A percentile compares a stretch with the other conserved stretches of the same genome.
These are phyloP conservation scores for Microcyclospora pomicola DNA, from an alignment of 2,329 filamentous ascomycete genomes.

Conservation along the genomic window DNA sequence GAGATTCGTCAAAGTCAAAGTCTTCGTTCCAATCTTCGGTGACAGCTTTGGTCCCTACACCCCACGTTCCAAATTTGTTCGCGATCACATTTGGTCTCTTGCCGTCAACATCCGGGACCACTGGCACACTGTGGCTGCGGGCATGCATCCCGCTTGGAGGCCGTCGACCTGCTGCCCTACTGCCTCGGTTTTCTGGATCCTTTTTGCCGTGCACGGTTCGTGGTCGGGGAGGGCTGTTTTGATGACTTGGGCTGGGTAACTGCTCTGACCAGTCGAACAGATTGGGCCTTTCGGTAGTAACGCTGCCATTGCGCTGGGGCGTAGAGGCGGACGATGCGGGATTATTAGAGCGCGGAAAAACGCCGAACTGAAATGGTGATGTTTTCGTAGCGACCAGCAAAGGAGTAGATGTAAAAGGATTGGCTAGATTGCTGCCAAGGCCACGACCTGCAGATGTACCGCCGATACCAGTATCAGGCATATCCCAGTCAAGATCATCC, in stretches of 20 bases:
- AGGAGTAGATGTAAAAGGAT: neutral
- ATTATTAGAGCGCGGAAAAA: conserved; percentile 7
- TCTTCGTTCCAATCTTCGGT: conserved; percentile 87
- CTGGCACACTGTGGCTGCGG: conserved; percentile 68
- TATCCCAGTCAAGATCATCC: conserved; percentile 24
- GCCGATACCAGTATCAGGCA: conserved; percentile 10
- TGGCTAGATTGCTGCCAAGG: neutral
- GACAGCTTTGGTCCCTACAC: conserved; percentile 60
- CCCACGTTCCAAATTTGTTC: conserved; percentile 73
- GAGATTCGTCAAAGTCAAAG: conserved; percentile 54
- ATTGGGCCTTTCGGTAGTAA: conserved; percentile 38
- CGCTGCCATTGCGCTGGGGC: conserved; percentile 23
- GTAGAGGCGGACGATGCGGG: conserved; percentile 24
- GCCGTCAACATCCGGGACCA: conserved; percentile 45
- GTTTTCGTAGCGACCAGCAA: neutral
- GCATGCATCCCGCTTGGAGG: conserved; percentile 57
- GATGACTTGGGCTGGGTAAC: conserved; percentile 45
- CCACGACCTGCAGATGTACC: too few species aligned
- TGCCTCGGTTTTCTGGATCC: conserved; percentile 54
- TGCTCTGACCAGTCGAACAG: conserved; percentile 71
- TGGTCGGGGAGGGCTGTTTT: conserved; percentile 49
- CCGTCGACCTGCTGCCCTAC: conserved; percentile 52
- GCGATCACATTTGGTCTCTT: conserved; percentile 41
- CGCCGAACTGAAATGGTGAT: conserved; percentile 14
- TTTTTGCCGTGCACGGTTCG: conserved; percentile 68